Conservation (phyloP, 345 rosid genomes). For the Citrus reticulata region DNA sequence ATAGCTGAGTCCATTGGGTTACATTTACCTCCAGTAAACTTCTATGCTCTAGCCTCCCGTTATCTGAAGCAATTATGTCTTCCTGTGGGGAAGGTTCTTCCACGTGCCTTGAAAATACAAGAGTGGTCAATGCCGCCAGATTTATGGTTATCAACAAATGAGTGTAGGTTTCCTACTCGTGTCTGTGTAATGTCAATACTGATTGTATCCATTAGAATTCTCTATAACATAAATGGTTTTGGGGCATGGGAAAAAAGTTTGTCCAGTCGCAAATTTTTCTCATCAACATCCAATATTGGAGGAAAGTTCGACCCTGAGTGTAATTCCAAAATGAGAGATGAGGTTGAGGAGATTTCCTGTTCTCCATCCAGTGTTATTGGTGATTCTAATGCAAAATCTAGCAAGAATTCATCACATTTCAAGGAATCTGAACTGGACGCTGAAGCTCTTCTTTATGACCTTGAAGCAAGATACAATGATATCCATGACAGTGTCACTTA, state of each 20-base stretch:
- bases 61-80: slow-evolving; percentile 57
- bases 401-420: slow-evolving; percentile 14
- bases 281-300: slow-evolving; percentile 11
- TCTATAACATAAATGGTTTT: slow-evolving; percentile 58
- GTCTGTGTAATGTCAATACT: slow-evolving; percentile 59
- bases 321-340: slow-evolving; percentile 12
- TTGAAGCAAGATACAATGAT: slow-evolving; percentile 38
- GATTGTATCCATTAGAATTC: slow-evolving; percentile 51
- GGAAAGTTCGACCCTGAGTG: slow-evolving; percentile 13
- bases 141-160: slow-evolving; percentile 60
- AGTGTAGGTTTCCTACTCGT: slow-evolving; percentile 62
- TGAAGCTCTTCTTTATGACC: slow-evolving; percentile 43
- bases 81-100: slow-evolving; percentile 50
- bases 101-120: slow-evolving; percentile 46
- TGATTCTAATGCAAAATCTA: slow-evolving; percentile 22
- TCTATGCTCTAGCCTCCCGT: slow-evolving; percentile 52
- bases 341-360: slow-evolving; percentile 15
- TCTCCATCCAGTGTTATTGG: slow-evolving; percentile 20
- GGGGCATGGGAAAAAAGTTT: slow-evolving; percentile 70
- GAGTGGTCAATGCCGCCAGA: slow-evolving; percentile 82
- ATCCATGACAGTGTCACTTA: slow-evolving; percentile 14
- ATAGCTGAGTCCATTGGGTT: slow-evolving; percentile 66
- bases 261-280: background rate
- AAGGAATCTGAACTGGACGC: slow-evolving; percentile 31
- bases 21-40: slow-evolving; percentile 66